Base-by-base conservation (phyloP, 805 yeast genomes). In the Trichomonascus vanleenenianus region DNA sequence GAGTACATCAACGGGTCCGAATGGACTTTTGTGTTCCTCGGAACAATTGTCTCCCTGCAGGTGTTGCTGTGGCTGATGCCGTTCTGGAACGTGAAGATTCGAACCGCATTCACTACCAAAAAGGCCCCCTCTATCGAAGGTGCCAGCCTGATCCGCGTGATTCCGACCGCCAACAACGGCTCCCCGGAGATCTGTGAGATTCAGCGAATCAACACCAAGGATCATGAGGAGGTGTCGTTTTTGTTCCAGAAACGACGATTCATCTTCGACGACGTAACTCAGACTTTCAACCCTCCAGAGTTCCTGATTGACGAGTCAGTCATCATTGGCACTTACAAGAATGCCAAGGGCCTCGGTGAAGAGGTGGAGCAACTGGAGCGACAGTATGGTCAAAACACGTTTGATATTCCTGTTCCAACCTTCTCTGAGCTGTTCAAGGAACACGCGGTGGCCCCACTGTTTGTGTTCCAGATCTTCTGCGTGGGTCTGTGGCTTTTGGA, bases 361-460 rank as follows among this genome's bases (percentile, higher is more conserved):
- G 31, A 36, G 15, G 44, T 43, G 16, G 56, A 53, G 14, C 67
- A 65, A 27, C 55, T 69, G 33, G 54, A 56, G 38, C 77, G 88
- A 58, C 67, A 76, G 48, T 93, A 82, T 61, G 98, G 98, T 44
- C 72, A 73, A 53, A 93, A 93, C 69, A 75, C 75, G 54, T 93
- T 93, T 61, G 98, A 93, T 60, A 91, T 93, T 54, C 98, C 98
- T 27, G 76, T 93, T 45, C 98, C 98, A 42, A 78, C 96, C 0
- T 91, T 93, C 57, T 52, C 75, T 46, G 97, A 91, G 64, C 72
- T 93, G 57, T 93, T 93, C 72, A 83, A 86, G 60, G 97, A 93
- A 66, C 98, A 93, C 63, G 97, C 97, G 9, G 89, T 93, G 34
- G 97, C 98, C 11, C 98, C 98, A 10, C 86, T 93, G 64, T 93